Evolutionary conservation across 192 early-diverging fungal species (phyloP).

Genomic region (Coemansia sp.): DNA sequence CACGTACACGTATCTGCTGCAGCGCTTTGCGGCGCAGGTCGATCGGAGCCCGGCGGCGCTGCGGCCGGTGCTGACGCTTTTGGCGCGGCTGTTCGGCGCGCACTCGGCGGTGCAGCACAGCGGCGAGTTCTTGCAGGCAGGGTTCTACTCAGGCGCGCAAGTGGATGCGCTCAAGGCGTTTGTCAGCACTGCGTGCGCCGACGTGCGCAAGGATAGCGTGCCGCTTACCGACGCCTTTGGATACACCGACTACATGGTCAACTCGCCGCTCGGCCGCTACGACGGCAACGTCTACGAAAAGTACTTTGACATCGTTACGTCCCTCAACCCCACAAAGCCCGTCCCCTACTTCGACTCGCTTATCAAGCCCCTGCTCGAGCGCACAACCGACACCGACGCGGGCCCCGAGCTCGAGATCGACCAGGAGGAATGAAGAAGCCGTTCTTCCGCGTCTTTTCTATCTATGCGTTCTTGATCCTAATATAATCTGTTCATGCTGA

Average conservation of each 20-base stretch:
- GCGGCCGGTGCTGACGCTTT: constrained; percentile 63
- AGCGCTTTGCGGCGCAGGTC: constrained; percentile 81
- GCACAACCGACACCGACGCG: constrained; percentile 58
- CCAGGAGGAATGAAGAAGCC: constrained; percentile 38
- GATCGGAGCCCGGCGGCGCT: constrained; percentile 65
- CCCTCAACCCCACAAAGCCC: constrained; percentile 70
- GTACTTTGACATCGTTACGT: constrained; percentile 85
- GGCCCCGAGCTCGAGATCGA: constrained; percentile 71
- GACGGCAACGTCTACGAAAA: constrained; percentile 85
- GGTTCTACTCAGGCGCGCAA: constrained; percentile 75
- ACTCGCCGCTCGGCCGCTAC: constrained; percentile 83
- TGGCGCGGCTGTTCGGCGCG: constrained; percentile 82
- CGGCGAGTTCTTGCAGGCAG: constrained; percentile 86
- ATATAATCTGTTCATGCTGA: no score
- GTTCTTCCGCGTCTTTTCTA: neutral
- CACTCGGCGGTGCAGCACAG: constrained; percentile 81
- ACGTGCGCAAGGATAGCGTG: constrained; percentile 80
- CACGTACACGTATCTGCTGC: constrained; percentile 82
- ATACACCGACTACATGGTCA: constrained; percentile 86
- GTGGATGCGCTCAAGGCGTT: constrained; percentile 68
- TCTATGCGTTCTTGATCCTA: no score
- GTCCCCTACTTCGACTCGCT: constrained; percentile 79
- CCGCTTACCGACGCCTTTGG: constrained; percentile 87
- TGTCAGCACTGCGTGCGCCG: constrained; percentile 67
- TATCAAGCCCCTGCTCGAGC: constrained; percentile 76